Conservation (phyloP, 441 rosid genomes). For the Arabidopsis lyrata region DNA sequence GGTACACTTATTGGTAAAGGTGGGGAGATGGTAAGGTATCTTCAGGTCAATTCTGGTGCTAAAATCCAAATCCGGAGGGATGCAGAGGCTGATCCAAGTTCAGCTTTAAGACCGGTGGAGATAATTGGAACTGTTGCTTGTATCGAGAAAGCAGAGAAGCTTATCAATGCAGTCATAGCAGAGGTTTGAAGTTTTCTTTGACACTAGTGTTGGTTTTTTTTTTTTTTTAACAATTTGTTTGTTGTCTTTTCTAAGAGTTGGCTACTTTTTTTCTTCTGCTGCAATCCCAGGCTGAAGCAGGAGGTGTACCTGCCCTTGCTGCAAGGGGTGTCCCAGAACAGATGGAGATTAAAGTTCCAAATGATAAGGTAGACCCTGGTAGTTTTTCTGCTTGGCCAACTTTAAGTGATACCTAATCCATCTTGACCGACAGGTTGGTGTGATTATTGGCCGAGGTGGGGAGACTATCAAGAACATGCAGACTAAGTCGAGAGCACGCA, state of each 20-base stretch:
- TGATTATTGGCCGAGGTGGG: constrained; percentile 95
- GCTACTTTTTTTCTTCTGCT: neutral
- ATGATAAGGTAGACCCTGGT: constrained; percentile 71
- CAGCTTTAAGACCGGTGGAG: constrained; percentile 85
- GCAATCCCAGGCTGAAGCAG: constrained; percentile 80
- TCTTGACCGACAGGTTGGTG: constrained; percentile 70
- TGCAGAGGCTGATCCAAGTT: constrained; percentile 81
- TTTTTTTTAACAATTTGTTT: neutral
- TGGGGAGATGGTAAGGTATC: constrained; percentile 82
- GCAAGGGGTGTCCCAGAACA: constrained; percentile 76
- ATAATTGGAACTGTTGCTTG: constrained; percentile 70
- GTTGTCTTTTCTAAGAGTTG: neutral
- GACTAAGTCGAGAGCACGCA: constrained; percentile 91
- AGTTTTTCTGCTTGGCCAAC: constrained; percentile 1
- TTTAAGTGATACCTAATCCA: constrained; percentile 22
- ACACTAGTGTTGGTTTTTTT: neutral
- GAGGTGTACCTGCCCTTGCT: constrained; percentile 91
- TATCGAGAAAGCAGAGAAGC: constrained; percentile 81
- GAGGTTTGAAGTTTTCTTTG: constrained; percentile 59
- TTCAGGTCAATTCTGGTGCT: constrained; percentile 90
- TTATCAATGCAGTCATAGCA: constrained; percentile 81
- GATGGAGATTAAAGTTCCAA: constrained; percentile 87
- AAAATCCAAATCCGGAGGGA: constrained; percentile 94
- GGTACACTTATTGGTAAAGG: constrained; percentile 96
- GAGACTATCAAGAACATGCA: constrained; percentile 93